Conservation (phyloP, 176 grass and related monocot genomes). For the Oryza punctata region DNA sequence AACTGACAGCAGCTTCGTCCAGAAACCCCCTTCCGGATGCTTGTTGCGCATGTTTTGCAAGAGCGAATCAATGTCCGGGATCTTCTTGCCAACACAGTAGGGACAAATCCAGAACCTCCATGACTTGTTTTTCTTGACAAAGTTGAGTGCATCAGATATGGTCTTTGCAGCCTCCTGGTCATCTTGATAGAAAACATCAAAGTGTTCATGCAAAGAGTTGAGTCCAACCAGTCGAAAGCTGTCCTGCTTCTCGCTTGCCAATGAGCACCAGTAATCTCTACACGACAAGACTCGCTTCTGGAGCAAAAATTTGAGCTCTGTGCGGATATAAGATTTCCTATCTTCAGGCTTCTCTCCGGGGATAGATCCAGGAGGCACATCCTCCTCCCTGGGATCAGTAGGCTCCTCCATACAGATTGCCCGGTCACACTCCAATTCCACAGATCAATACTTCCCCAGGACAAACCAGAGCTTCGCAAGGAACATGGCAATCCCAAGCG, state of each 20-base stretch:
- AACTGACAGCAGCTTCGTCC: background rate
- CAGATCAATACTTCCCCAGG: background rate
- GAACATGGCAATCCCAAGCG: background rate
- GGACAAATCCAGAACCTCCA: slow-evolving; percentile 17
- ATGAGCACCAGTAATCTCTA: background rate
- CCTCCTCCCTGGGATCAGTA: background rate
- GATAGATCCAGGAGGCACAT: background rate
- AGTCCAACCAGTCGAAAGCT: background rate
- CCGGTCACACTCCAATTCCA: background rate
- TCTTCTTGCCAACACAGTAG: slow-evolving; percentile 8
- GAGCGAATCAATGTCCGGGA: background rate
- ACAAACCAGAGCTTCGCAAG: background rate
- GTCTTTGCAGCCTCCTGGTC: background rate
- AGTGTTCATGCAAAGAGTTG: background rate
- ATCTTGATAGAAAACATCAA: background rate
- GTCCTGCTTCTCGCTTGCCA: background rate
- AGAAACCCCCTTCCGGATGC: background rate
- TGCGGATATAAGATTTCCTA: background rate
- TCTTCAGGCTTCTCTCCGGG: background rate
- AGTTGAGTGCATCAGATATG: slow-evolving; percentile 9
- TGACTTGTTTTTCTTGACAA: slow-evolving; percentile 1
- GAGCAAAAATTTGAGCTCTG: background rate
- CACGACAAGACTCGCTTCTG: background rate
- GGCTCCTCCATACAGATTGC: background rate
- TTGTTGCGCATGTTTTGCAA: background rate